phyloP scores from a whole-genome alignment of 2,329 filamentous ascomycete species.

The Lecanicillium sp. region DNA sequence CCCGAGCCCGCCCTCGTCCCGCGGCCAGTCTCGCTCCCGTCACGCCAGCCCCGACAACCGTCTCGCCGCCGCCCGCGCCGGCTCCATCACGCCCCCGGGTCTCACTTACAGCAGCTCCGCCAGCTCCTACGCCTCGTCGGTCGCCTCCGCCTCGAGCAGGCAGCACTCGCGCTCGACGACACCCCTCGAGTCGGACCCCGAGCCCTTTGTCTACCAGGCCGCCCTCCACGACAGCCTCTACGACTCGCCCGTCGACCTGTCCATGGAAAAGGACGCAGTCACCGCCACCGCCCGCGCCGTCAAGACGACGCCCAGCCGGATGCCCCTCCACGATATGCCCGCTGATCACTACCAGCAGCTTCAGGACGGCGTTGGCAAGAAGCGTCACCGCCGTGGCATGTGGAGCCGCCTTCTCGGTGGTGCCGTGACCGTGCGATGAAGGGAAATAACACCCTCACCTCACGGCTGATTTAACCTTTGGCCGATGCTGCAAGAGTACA shows the following conservation, averaged over 20 bases:
- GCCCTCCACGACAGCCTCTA: conserved; percentile 36
- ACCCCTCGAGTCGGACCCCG: conserved; percentile 40
- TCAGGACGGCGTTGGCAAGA: conserved; percentile 41
- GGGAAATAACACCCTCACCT: no score
- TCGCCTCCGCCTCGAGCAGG: conserved; percentile 38
- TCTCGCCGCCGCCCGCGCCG: conserved; percentile 32
- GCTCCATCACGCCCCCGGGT: conserved; percentile 39
- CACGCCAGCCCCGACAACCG: conserved; percentile 34
- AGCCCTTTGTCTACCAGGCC: conserved; percentile 37
- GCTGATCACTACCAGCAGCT: conserved; percentile 45
- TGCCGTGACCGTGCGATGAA: conserved; percentile 34
- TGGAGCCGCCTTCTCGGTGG: conserved; percentile 49
- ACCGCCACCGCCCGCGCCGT: conserved; percentile 26
- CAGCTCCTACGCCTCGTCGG: conserved; percentile 44
- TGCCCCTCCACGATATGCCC: conserved; percentile 52
- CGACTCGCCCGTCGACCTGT: conserved; percentile 44
- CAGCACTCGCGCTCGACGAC: conserved; percentile 48
- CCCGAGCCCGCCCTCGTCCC: conserved; percentile 41
- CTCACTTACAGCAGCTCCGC: conserved; percentile 44
- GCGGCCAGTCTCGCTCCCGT: conserved; percentile 37
- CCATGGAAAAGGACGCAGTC: conserved; percentile 29
- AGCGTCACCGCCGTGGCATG: conserved; percentile 46
- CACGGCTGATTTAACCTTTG: conserved; percentile 19
- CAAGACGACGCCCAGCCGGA: conserved; percentile 27
- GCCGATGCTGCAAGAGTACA: conserved; percentile 19